These are phyloP conservation scores for Trichoderma guizhouense DNA, from an alignment of 2,329 filamentous ascomycete species.

Conservation along the genomic window DNA sequence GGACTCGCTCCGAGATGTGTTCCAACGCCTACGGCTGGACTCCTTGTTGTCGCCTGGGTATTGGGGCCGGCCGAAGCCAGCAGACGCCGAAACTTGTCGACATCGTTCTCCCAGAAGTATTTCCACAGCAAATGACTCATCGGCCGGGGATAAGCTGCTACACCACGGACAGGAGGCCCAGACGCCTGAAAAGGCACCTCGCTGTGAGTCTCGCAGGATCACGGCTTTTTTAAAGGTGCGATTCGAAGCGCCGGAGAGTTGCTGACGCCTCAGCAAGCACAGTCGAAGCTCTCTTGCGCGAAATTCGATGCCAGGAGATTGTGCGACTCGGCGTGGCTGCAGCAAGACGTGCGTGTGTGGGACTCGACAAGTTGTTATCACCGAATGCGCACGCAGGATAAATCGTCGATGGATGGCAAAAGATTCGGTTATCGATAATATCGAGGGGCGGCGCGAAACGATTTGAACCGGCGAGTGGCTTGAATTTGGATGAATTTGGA, in stretches of 20 bases:
- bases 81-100: constrained; percentile 88
- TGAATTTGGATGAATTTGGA: not conserved
- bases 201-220: constrained; percentile 79
- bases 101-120: constrained; percentile 95
- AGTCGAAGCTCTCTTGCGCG: not conserved
- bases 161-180: constrained; percentile 28
- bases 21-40: constrained; percentile 42
- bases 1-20: constrained; percentile 37
- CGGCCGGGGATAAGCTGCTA: constrained; percentile 37
- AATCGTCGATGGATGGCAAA: not conserved
- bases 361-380: constrained; percentile 1
- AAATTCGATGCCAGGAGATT: not conserved
- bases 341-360: not conserved
- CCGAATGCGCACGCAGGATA: not conserved
- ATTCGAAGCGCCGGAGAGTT: constrained; percentile 35
- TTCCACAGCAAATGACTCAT: constrained; percentile 98
- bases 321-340: constrained; percentile 3
- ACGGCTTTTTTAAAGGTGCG: constrained; percentile 90
- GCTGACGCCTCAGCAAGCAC: not conserved
- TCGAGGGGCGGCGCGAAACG: not conserved
- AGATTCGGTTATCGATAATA: not conserved
- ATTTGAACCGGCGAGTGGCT: not conserved
- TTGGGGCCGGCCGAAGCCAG: constrained; percentile 68
- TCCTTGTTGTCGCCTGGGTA: constrained; percentile 53
- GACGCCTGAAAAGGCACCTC: constrained; percentile 69